phyloP scores from a whole-genome alignment of 306 rosid species.

The Cicer chorassanicum region DNA sequence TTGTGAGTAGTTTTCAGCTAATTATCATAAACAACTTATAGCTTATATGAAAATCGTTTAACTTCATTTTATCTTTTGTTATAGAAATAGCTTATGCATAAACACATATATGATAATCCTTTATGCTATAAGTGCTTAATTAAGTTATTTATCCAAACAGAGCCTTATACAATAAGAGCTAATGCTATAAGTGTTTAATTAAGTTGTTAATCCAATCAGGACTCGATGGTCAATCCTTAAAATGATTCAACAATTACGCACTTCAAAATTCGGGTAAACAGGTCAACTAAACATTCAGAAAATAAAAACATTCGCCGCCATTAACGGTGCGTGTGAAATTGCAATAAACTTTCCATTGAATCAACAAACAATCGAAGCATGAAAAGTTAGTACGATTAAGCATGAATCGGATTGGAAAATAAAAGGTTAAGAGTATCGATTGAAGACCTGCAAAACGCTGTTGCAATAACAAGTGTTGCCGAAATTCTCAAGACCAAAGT shows the following conservation, averaged over 20 bases:
- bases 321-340: neutral
- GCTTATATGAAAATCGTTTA: no score
- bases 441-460: constrained; percentile 91
- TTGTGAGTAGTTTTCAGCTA: no score
- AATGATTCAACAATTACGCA: constrained; percentile 8
- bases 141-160: no score
- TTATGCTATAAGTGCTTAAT: no score
- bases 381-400: neutral
- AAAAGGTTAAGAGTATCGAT: neutral
- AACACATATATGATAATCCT: no score
- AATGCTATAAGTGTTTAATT: no score
- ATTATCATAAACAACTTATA: no score
- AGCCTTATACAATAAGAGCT: no score
- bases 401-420: constrained; percentile 21
- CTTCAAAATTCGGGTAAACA: neutral
- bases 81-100: no score
- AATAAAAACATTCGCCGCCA: neutral
- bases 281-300: constrained; percentile 17
- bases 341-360: constrained; percentile 12
- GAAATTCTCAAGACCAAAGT: constrained; percentile 96
- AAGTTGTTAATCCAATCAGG: neutral
- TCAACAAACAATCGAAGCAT: neutral
- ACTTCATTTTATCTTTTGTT: no score
- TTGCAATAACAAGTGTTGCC: constrained; percentile 99
- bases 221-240: neutral